Conservation (phyloP, 768 basidiomycete genomes). For the Neoboletus magnificus region DNA sequence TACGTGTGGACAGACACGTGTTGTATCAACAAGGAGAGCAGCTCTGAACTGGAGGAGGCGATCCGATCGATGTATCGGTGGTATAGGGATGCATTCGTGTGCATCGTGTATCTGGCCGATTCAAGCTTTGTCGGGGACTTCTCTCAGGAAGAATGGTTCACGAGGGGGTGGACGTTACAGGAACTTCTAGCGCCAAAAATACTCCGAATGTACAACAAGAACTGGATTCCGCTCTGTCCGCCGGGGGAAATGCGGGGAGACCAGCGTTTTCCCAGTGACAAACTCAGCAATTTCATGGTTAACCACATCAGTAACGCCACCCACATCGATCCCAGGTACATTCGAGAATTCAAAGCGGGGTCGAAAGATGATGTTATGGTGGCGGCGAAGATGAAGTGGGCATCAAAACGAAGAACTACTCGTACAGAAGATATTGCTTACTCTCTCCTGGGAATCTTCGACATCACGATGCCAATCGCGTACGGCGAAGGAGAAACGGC, state of each 20-base stretch:
- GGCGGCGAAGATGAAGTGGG: constrained; percentile 15
- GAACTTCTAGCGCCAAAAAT: constrained; percentile 11
- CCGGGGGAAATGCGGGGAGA: neutral
- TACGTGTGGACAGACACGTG: constrained; percentile 26
- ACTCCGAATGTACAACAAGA: constrained; percentile 7
- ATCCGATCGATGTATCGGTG: constrained; percentile 14
- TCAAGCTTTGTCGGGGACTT: constrained; percentile 3
- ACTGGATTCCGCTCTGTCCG: constrained; percentile 8
- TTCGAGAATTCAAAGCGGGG: constrained; percentile 1
- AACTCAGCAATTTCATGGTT: constrained; percentile 8
- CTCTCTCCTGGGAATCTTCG: constrained; percentile 11
- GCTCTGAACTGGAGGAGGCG: constrained; percentile 12
- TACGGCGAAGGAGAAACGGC: constrained; percentile 12
- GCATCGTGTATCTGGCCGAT: constrained; percentile 11
- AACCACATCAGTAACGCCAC: neutral
- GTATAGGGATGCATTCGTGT: constrained; percentile 12
- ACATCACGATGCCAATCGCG: constrained; percentile 9
- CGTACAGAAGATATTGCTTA: constrained; percentile 10
- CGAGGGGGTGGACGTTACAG: constrained; percentile 13
- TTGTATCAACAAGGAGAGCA: constrained; percentile 14
- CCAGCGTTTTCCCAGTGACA: constrained; percentile 4
- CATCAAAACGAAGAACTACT: constrained; percentile 10
- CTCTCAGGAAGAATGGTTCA: constrained; percentile 7
- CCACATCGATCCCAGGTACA: neutral
- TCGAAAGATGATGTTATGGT: constrained; percentile 3